A percentile compares a stretch with the other conserved stretches of the same genome.
Conservation (phyloP, 1,284 basidiomycete species). For the Phellinidium pouzarii region DNA sequence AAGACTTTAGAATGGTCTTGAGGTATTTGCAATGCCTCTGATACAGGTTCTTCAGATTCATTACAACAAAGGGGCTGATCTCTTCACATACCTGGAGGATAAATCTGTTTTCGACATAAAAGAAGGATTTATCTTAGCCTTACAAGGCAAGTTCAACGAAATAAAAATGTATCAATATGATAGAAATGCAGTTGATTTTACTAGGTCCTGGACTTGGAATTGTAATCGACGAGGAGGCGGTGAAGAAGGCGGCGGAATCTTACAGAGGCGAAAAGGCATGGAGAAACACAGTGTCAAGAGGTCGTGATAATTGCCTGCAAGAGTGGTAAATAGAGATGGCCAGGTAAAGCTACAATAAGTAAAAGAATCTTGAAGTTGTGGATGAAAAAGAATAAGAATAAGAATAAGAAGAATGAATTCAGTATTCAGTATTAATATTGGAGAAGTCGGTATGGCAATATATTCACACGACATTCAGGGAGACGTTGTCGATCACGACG, state of each 20-base stretch:
- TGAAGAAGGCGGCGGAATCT: constrained; percentile 42
- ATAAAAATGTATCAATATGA: not conserved
- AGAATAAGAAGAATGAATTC: too few relatives aligned
- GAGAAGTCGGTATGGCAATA: not conserved
- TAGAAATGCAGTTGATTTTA: not conserved
- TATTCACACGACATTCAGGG: not conserved
- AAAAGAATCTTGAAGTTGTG: too few relatives aligned
- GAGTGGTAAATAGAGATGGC: constrained; percentile 50
- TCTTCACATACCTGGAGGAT: constrained; percentile 60
- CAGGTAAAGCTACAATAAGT: too few relatives aligned
- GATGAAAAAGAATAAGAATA: too few relatives aligned
- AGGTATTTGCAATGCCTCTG: not conserved
- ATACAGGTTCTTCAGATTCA: constrained; percentile 46
- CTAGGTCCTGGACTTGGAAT: constrained; percentile 63
- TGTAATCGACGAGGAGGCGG: constrained; percentile 58
- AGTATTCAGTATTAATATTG: too few relatives aligned
- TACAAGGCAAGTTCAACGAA: constrained; percentile 34
- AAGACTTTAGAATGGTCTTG: not conserved
- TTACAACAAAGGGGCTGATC: constrained; percentile 66
- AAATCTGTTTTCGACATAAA: constrained; percentile 54
- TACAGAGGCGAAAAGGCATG: constrained; percentile 36
- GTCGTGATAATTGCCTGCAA: constrained; percentile 43
- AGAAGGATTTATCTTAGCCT: constrained; percentile 51
- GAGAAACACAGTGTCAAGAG: constrained; percentile 61
- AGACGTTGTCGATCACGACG: not conserved